Percentiles rank a stretch among this genome's conserved stretches.
Conservation (phyloP, 2,329 filamentous ascomycete species). For the Sphaerulina vaccinii region DNA sequence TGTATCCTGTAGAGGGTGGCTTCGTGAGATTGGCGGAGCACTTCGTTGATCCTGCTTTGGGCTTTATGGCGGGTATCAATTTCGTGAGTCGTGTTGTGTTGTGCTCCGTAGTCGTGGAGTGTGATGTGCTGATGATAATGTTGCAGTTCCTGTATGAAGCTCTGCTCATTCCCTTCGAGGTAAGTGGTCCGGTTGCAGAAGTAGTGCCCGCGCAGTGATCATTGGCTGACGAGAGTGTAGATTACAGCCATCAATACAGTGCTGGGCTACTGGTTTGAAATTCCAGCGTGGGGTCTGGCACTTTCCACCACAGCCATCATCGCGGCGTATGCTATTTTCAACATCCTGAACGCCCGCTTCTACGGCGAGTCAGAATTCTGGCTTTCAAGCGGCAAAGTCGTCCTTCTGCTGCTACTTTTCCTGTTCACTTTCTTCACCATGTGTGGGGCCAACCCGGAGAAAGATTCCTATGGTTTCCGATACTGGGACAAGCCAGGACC, state of each 20-base stretch:
- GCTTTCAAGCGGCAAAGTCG: constrained; percentile 47
- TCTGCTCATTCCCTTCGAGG: constrained; percentile 10
- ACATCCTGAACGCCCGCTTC: constrained; percentile 33
- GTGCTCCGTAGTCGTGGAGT: too few species aligned
- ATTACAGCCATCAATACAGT: background rate
- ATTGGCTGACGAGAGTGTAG: too few species aligned
- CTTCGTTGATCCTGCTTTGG: constrained; percentile 50
- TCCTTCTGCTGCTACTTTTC: constrained; percentile 46
- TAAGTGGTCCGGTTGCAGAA: too few species aligned
- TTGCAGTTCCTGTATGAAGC: constrained; percentile 18
- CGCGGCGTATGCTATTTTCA: constrained; percentile 17
- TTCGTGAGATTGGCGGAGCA: constrained; percentile 40
- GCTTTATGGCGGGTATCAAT: constrained; percentile 24
- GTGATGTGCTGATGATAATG: too few species aligned
- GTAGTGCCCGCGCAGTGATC: too few species aligned
- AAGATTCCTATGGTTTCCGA: constrained; percentile 35
- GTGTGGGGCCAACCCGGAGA: constrained; percentile 42
- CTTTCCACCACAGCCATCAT: too few species aligned
- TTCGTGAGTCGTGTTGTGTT: constrained; percentile 19
- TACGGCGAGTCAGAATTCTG: constrained; percentile 31
- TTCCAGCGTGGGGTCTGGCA: too few species aligned
- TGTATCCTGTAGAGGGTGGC: background rate
- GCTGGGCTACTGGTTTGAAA: background rate
- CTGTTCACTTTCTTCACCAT: constrained; percentile 29
- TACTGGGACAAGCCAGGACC: constrained; percentile 24